Conservation (phyloP, 257 asterid genomes). For the Nicotiana otophora region DNA sequence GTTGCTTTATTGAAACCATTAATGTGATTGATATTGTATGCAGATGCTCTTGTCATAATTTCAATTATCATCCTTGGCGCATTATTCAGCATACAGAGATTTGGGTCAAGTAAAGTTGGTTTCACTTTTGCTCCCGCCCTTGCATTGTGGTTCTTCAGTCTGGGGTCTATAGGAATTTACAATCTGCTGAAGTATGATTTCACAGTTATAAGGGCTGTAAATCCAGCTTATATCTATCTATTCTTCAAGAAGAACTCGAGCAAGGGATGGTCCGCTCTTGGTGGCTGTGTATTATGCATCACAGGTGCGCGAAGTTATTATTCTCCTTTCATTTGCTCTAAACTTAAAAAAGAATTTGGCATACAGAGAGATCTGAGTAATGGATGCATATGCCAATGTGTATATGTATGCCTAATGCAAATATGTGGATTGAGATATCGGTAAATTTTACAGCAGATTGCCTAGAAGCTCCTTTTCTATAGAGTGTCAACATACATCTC, state of each 20-base stretch:
- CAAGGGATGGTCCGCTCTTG: conserved; percentile 89
- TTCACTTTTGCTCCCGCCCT: conserved; percentile 88
- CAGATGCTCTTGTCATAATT: conserved; percentile 85
- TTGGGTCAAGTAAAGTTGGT: conserved; percentile 91
- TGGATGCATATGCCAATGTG: background rate
- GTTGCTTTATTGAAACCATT: background rate
- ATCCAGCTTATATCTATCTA: conserved; percentile 74
- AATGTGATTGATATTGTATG: conserved; percentile 11
- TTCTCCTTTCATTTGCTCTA: background rate
- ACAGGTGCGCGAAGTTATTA: conserved; percentile 52
- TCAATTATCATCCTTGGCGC: conserved; percentile 74
- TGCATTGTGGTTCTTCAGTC: conserved; percentile 81
- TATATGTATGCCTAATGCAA: background rate
- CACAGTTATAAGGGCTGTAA: conserved; percentile 68
- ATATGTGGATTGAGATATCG: background rate
- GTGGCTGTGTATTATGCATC: conserved; percentile 97
- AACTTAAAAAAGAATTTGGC: background rate
- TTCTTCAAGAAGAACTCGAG: conserved; percentile 67
- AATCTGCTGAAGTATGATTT: conserved; percentile 60
- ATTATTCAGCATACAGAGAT: conserved; percentile 79
- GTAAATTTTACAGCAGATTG: background rate
- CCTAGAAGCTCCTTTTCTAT: background rate
- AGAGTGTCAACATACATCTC: background rate
- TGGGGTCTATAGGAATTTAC: conserved; percentile 82
- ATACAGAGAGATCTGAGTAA: background rate